Percentiles rank a stretch among this genome's conserved stretches.
Conservation (phyloP, 148 eudicot genomes). For the Amaranthus hypochondriacus region DNA sequence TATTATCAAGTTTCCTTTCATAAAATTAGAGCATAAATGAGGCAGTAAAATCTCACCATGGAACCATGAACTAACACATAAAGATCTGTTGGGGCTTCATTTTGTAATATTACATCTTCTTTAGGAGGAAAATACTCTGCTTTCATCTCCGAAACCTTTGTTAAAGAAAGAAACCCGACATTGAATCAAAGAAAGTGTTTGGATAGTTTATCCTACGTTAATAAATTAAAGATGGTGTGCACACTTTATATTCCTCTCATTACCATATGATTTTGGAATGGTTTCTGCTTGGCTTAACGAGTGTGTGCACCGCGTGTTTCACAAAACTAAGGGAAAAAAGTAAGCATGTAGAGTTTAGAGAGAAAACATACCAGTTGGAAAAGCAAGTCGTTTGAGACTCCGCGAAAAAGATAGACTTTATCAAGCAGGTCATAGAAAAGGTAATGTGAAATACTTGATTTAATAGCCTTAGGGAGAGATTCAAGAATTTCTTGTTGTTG, state of each 20-base stretch:
- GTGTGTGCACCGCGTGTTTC: no score
- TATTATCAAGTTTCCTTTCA: background rate
- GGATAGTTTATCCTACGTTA: no score
- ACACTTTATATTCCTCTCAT: no score
- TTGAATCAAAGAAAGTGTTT: no score
- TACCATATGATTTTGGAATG: no score
- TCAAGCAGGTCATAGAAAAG: conserved; percentile 67
- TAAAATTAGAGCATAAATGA: background rate
- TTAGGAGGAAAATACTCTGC: conserved; percentile 86
- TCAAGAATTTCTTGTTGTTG: conserved; percentile 79
- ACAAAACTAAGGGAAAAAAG: no score
- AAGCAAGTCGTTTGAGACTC: conserved; percentile 75
- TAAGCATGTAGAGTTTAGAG: background rate
- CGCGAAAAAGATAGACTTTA: conserved; percentile 67
- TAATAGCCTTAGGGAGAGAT: conserved; percentile 76
- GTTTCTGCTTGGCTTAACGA: no score
- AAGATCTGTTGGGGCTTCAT: conserved; percentile 84
- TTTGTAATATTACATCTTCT: conserved; percentile 86
- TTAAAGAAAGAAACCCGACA: conserved; percentile 5
- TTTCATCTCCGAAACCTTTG: conserved; percentile 82
- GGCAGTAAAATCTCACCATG: conserved; percentile 40
- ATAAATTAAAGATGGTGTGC: no score
- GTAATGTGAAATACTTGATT: conserved; percentile 61
- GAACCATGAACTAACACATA: conserved; percentile 74
- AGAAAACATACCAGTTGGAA: conserved; percentile 66